Base-by-base conservation (phyloP, 2,329 filamentous ascomycete genomes). In the Trichoderma koningiopsis region DNA sequence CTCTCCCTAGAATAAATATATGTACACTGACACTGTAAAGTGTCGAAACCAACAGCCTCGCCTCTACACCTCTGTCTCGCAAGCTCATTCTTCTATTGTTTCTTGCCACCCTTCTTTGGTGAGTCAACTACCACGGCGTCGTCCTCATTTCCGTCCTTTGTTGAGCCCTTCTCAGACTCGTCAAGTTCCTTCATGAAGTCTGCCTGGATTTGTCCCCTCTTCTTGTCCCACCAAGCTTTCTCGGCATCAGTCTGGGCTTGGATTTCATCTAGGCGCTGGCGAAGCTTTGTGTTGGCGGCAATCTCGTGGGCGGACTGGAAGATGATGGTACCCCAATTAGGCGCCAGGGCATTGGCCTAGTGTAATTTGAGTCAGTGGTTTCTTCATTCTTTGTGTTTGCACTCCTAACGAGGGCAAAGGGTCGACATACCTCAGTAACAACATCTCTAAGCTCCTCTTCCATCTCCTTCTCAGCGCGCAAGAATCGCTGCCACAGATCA, bases 271-370 rank as follows among this genome's bases (percentile, higher is more conserved):
- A 97, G 85, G 61, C 90, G 88, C 73, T 90, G 85, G 73, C 93
- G 92, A 76, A 97, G 87, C 58, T 89, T 82, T 53, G 88, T 87
- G 82, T 97, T 97, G 77, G 93, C 91, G 70, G 92, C 89, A 81
- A 99, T 97, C 81, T 99, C 96, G 81, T 97, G 97, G 68, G 96
- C 96, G 57, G 92, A 94, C 81, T 99, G 96, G 87, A 99, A 99
- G 79, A 99, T 98, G 68, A 88, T 89, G 78, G 96, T 91, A 71
- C 96, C 96, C 96, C 96, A 99, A 79, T 91, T 91, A 60, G 92
- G 91, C 1, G 89, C 86, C 72, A 97, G 91, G 24, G 92, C 94
- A 79, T 98, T 98, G 75, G 96, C 96, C 93, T 97, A 73, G 1
- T 33, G 33, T 31, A 57, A 49, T 3, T 1, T 19, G 8, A 57